Percentiles rank a stretch among this genome's conserved stretches.
Conservation (phyloP, 2,329 filamentous ascomycete genomes). For the Pezicula rhizophila region DNA sequence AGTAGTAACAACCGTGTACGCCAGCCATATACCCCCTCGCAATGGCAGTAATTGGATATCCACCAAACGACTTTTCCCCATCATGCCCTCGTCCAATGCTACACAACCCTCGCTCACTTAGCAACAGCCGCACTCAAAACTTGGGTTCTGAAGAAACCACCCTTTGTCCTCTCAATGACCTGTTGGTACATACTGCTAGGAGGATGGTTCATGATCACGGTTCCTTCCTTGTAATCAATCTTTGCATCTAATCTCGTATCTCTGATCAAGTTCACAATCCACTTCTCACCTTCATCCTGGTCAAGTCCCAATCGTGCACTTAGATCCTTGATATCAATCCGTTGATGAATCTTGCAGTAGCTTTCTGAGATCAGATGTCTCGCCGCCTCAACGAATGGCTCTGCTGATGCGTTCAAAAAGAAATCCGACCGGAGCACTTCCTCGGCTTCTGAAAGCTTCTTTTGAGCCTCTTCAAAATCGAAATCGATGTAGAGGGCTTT, state of each 20-base stretch:
- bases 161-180: conserved; percentile 98
- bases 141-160: conserved; percentile 96
- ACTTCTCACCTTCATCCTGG: conserved; percentile 97
- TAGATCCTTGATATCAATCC: conserved; percentile 96
- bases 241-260: conserved; percentile 97
- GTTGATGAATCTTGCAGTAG: conserved; percentile 99
- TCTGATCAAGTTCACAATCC: conserved; percentile 98
- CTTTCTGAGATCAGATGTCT: conserved; percentile 96
- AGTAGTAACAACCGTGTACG: background rate
- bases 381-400: conserved; percentile 88
- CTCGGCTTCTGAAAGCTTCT: conserved; percentile 80
- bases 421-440: conserved; percentile 90
- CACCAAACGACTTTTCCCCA: background rate
- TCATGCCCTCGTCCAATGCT: background rate
- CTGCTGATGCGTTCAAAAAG: conserved; percentile 81
- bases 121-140: conserved; percentile 59
- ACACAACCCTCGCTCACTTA: conserved; percentile 20
- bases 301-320: conserved; percentile 86
- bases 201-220: conserved; percentile 98
- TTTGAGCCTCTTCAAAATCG: conserved; percentile 94
- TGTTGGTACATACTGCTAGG: conserved; percentile 98
- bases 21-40: conserved; percentile 1
- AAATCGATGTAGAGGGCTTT: conserved; percentile 93
- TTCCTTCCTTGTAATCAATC: conserved; percentile 98
- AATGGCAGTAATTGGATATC: background rate